These are phyloP conservation scores for Fusarium mexicanum DNA, from an alignment of 2,329 filamentous ascomycete species.

Conservation along the genomic window DNA sequence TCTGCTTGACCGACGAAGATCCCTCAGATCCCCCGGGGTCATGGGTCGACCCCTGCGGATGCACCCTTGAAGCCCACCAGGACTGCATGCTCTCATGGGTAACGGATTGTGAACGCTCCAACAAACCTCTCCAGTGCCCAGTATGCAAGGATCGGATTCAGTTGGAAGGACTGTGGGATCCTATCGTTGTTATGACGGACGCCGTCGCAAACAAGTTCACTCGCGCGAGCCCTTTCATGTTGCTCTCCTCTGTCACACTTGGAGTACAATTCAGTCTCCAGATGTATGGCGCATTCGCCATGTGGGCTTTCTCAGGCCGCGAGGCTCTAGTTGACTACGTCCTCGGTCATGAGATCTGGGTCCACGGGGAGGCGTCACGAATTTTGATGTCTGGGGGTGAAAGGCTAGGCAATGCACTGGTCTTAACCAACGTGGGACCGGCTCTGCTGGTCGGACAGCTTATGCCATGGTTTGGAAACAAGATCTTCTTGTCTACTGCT, in stretches of 20 bases:
- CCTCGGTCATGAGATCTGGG: slow-evolving; percentile 46
- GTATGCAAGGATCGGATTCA: slow-evolving; percentile 87
- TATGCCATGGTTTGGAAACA: slow-evolving; percentile 54
- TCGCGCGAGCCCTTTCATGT: slow-evolving; percentile 67
- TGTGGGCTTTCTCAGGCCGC: slow-evolving; percentile 63
- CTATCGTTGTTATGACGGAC: slow-evolving; percentile 74
- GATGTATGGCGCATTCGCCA: slow-evolving; percentile 62
- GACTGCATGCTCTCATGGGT: slow-evolving; percentile 92
- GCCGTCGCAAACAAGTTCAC: slow-evolving; percentile 65
- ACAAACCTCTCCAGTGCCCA: slow-evolving; percentile 80
- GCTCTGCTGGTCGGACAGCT: slow-evolving; percentile 56
- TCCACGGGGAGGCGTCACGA: slow-evolving; percentile 39
- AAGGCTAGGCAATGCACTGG: slow-evolving; percentile 47
- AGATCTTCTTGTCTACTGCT: slow-evolving; percentile 54
- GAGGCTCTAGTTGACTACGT: slow-evolving; percentile 56
- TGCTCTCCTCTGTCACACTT: slow-evolving; percentile 66
- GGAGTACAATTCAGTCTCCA: slow-evolving; percentile 63
- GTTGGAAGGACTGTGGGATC: slow-evolving; percentile 78
- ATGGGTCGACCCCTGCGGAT: slow-evolving; percentile 92
- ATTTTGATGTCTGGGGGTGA: slow-evolving; percentile 42
- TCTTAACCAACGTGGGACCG: slow-evolving; percentile 59
- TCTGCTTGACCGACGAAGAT: slow-evolving; percentile 68
- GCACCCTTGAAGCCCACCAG: slow-evolving; percentile 90
- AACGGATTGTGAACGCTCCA: slow-evolving; percentile 79
- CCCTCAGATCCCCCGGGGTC: slow-evolving; percentile 58